phyloP scores from a whole-genome alignment of 176 grass and related monocot genomes.

The Cenchrus fungigraminus region DNA sequence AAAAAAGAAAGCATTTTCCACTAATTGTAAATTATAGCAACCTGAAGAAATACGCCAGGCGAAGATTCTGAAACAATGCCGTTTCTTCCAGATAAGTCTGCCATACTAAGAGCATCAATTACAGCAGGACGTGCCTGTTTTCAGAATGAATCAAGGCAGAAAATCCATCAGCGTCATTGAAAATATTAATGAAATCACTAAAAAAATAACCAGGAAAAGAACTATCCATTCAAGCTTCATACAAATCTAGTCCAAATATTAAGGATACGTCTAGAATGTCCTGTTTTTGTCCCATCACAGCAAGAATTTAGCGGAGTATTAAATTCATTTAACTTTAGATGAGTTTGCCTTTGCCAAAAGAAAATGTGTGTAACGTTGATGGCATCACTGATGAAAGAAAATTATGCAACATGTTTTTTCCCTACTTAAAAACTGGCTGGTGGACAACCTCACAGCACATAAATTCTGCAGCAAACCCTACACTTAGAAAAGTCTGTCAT shows the following conservation, averaged over 20 bases:
- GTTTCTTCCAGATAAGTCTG: slow-evolving; percentile 78
- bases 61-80: slow-evolving; percentile 88
- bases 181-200: slow-evolving; percentile 32
- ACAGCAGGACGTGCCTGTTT: slow-evolving; percentile 80
- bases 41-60: slow-evolving; percentile 94
- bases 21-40: slow-evolving; percentile 42
- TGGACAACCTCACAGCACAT: slow-evolving; percentile 15
- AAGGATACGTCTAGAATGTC: not conserved
- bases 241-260: slow-evolving; percentile 26
- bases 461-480: not conserved
- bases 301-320: not conserved
- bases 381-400: not conserved
- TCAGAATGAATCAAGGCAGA: slow-evolving; percentile 39
- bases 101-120: slow-evolving; percentile 72
- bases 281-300: not conserved
- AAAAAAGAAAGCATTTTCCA: slow-evolving; percentile 3
- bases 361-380: not conserved
- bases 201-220: not conserved
- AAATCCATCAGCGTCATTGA: slow-evolving; percentile 39
- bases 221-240: not conserved
- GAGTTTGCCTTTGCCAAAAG: not conserved
- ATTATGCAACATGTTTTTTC: not conserved
- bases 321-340: slow-evolving; percentile 7
- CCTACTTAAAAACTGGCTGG: not conserved
- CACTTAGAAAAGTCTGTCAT: not conserved